Conservation (phyloP, 257 asterid species). For the Solanum piurae region DNA sequence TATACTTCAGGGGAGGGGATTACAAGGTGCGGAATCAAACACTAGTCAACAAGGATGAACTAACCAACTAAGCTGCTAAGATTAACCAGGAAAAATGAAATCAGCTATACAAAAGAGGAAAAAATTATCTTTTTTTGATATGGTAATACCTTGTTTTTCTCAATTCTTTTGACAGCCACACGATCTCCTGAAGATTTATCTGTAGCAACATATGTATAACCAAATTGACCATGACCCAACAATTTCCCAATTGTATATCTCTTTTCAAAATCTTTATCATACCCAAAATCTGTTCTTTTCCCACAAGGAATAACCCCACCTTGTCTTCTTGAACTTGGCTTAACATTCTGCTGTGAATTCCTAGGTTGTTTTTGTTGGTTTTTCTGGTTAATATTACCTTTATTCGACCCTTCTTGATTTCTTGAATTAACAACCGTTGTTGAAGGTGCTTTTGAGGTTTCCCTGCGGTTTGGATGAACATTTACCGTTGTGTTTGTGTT, state of each 20-base stretch:
- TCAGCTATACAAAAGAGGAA: neutral
- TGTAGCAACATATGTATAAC: slow-evolving; percentile 86
- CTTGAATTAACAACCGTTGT: slow-evolving; percentile 2
- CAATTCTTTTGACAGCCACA: slow-evolving; percentile 94
- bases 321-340: slow-evolving; percentile 38
- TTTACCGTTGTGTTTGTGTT: neutral
- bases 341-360: slow-evolving; percentile 28
- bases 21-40: neutral
- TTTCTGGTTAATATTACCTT: neutral
- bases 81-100: neutral
- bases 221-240: slow-evolving; percentile 98
- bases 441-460: slow-evolving; percentile 13
- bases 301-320: slow-evolving; percentile 79
- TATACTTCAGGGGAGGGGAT: neutral
- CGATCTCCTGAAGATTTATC: slow-evolving; percentile 88
- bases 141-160: slow-evolving; percentile 73
- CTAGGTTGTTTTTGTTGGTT: slow-evolving; percentile 19
- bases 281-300: slow-evolving; percentile 92
- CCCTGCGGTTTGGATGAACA: slow-evolving; percentile 10
- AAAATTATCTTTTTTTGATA: neutral
- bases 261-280: slow-evolving; percentile 75
- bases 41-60: neutral
- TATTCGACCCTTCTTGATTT: slow-evolving; percentile 28
- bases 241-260: slow-evolving; percentile 73
- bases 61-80: neutral